phyloP scores from a whole-genome alignment of 2,329 filamentous ascomycete genomes.

The Lithohypha guttulata region DNA sequence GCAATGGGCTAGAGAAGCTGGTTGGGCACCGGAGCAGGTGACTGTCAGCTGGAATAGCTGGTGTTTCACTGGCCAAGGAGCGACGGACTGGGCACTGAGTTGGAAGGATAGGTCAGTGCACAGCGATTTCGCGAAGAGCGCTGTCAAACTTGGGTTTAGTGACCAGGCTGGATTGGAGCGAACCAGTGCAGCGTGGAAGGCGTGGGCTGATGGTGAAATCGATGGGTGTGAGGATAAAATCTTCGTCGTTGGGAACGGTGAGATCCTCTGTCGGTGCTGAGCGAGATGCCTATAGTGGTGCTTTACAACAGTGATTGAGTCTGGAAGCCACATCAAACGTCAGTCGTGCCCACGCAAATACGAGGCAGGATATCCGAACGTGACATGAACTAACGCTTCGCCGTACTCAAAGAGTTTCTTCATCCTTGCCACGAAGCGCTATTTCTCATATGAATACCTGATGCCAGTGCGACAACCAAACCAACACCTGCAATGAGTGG shows the following conservation, averaged over 20 bases:
- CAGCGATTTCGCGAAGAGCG: constrained; percentile 17
- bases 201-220: constrained; percentile 19
- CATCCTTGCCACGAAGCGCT: too few relatives aligned
- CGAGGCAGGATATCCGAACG: too few relatives aligned
- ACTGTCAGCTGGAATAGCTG: constrained; percentile 15
- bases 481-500: too few relatives aligned
- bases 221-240: constrained; percentile 9
- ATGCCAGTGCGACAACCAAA: too few relatives aligned
- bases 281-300: too few relatives aligned
- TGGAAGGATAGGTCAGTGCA: constrained; percentile 19
- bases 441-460: too few relatives aligned
- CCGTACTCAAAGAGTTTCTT: too few relatives aligned
- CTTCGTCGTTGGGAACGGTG: constrained; percentile 13
- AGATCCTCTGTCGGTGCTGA: constrained; percentile 14
- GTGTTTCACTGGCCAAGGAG: constrained; percentile 17
- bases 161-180: constrained; percentile 18
- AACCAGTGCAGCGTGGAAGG: constrained; percentile 19
- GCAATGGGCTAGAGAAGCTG: constrained; percentile 23
- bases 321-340: too few relatives aligned
- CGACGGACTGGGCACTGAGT: constrained; percentile 16
- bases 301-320: too few relatives aligned
- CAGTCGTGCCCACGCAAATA: too few relatives aligned
- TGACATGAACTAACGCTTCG: too few relatives aligned
- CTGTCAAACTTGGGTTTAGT: constrained; percentile 17
- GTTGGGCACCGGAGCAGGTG: constrained; percentile 19